A percentile compares a stretch with the other conserved stretches of the same genome.
phyloP scores from a whole-genome alignment of 306 rosid species.

The Casuarina equisetifolia region DNA sequence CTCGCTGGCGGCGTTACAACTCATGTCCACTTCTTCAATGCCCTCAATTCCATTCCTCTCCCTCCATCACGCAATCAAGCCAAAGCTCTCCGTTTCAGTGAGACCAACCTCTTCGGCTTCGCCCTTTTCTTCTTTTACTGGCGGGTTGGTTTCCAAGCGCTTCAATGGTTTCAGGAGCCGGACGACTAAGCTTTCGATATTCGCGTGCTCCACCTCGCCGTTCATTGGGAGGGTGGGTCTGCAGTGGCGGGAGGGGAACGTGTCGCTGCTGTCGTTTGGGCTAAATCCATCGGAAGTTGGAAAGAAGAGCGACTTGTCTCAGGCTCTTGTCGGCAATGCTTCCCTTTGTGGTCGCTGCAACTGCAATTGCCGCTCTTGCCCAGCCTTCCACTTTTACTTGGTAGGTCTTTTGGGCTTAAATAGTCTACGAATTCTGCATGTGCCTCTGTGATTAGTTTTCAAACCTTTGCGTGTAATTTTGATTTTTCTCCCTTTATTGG shows the following conservation, averaged over 20 bases:
- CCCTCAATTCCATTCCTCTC: constrained; percentile 38
- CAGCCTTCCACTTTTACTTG: constrained; percentile 94
- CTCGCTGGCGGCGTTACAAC: constrained; percentile 34
- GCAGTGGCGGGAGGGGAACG: constrained; percentile 41
- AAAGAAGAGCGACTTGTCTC: constrained; percentile 54
- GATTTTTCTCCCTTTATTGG: background rate
- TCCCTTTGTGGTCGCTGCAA: constrained; percentile 88
- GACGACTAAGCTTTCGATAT: constrained; percentile 24
- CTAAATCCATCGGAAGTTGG: constrained; percentile 37
- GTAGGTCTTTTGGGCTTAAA: constrained; percentile 34
- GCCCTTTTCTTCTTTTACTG: constrained; percentile 7
- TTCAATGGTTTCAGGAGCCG: constrained; percentile 28
- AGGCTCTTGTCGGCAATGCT: constrained; percentile 77
- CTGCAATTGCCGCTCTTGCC: constrained; percentile 83
- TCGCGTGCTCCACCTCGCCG: constrained; percentile 61
- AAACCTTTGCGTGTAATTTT: constrained; percentile 17
- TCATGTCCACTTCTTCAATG: constrained; percentile 34
- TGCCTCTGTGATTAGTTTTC: constrained; percentile 1
- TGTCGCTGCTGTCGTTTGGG: constrained; percentile 62
- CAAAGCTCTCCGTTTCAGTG: constrained; percentile 5
- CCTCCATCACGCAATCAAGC: constrained; percentile 12
- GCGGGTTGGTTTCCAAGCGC: constrained; percentile 21
- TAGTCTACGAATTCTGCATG: background rate
- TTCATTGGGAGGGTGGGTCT: constrained; percentile 53
- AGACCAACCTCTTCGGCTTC: constrained; percentile 4